Evolutionary conservation across 1,139 yeast species (phyloP), one percentile per base, ranked within the genome.

Genomic region (Meyerozyma guilliermondii): DNA sequence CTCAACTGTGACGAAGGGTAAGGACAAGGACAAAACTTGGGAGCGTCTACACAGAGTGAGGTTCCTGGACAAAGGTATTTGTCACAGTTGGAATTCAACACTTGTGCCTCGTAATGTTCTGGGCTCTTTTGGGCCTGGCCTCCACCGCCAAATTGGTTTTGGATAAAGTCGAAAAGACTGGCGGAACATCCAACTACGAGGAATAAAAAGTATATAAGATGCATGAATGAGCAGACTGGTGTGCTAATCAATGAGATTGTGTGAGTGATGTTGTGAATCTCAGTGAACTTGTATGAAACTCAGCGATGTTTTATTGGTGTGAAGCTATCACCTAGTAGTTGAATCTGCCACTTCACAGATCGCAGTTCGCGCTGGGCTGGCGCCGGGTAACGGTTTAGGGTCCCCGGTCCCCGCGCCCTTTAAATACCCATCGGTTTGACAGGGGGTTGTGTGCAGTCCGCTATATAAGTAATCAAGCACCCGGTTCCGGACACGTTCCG

Each of bases 11-110:
- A 83, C 42, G 81, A 79, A 1, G 96, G 92, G 57, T 78, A 91
- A 8, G 88, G 89, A 60, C 98, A 92, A 1, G 98, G 96, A 60
- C 98, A 92, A 43, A 83, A 83, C 20, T 73, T 58, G 1, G 89
- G 80, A 2, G 64, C 58, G 7, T 74, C 72, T 0, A 87, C 98
- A 65, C 98, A 92, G 8, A 74, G 69, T 39, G 81, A 70, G 0
- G 97, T 88, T 52, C 83, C 95, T 2, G 87, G 85, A 59, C 98
- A 92, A 38, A 91, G 63, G 59, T 83, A 92, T 11, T 70, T 69
- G n/a, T 66, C 63, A 57, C 97, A 89, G n/a, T 67, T 62, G 7
- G 71, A 61, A 40, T 60, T 62, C 39, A 68, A 59, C 38, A 60
- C 52, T 17, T 54, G 53, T 13, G 57, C 52, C 46, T 71, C 76